These are phyloP conservation scores for Cercophora sp. DNA, from an alignment of 495 filamentous ascomycete species.

Conservation along the genomic window DNA sequence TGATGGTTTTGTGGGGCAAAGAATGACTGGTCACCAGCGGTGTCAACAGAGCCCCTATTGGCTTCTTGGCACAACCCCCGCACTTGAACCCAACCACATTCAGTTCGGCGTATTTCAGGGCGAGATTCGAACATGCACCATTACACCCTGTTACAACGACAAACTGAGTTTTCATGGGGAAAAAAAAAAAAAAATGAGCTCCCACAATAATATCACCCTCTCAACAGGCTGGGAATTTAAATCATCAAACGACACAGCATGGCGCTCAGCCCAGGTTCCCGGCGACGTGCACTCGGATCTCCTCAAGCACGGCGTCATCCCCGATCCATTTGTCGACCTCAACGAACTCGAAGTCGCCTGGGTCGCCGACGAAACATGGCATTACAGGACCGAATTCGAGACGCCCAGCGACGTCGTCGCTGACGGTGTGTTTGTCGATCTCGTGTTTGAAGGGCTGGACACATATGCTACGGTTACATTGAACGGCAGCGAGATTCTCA, in stretches of 20 bases:
- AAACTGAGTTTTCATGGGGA: neutral
- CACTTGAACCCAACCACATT: too few species aligned
- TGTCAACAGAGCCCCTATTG: too few species aligned
- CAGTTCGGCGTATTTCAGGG: too few species aligned
- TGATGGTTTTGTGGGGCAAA: too few species aligned
- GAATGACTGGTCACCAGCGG: too few species aligned
- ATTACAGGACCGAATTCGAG: constrained; percentile 37
- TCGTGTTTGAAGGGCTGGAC: constrained; percentile 71
- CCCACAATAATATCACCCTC: neutral
- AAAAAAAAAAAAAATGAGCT: neutral
- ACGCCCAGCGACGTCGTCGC: constrained; percentile 26
- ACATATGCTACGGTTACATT: constrained; percentile 67
- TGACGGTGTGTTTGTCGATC: constrained; percentile 29
- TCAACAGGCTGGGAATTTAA: constrained; percentile 21
- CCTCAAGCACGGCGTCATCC: constrained; percentile 36
- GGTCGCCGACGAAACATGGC: constrained; percentile 69
- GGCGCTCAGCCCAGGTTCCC: constrained; percentile 20
- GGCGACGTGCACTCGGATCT: constrained; percentile 25
- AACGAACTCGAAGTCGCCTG: constrained; percentile 65
- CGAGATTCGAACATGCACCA: too few species aligned
- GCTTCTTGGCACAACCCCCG: neutral
- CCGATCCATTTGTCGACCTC: constrained; percentile 61
- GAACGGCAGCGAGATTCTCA: constrained; percentile 55
- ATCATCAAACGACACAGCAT: constrained; percentile 5
- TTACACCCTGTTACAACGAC: too few species aligned